A percentile compares a stretch with the other conserved stretches of the same genome.
These are phyloP conservation scores for Trichoderma koningii DNA, from an alignment of 2,329 filamentous ascomycete genomes.

Conservation along the genomic window DNA sequence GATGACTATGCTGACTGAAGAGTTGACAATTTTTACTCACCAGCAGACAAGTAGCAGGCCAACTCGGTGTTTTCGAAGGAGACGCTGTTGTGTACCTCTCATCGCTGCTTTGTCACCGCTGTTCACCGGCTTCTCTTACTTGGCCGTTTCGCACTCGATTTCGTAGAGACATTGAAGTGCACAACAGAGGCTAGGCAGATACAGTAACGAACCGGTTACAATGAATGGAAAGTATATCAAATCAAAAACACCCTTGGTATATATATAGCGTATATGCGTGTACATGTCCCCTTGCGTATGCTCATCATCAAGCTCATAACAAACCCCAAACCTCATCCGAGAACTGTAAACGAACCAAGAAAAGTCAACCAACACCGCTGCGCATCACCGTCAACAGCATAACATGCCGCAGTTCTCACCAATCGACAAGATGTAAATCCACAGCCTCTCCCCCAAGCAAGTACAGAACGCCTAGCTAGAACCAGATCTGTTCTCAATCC, in stretches of 20 bases:
- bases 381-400: background rate
- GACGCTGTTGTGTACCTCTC: too few species aligned
- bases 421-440: background rate
- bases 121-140: too few species aligned
- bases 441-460: background rate
- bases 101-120: too few species aligned
- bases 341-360: background rate
- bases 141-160: too few species aligned
- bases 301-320: too few species aligned
- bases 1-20: too few species aligned
- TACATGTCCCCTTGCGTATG: background rate
- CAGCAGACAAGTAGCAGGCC: too few species aligned
- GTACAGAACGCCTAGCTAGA: slow-evolving; percentile 29
- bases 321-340: background rate
- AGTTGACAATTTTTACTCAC: too few species aligned
- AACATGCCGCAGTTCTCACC: background rate
- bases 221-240: background rate
- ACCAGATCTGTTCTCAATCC: slow-evolving; percentile 43
- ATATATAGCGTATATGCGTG: slow-evolving; percentile 1
- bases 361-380: background rate
- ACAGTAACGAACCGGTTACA: background rate
- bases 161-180: background rate
- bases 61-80: too few species aligned
- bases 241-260: slow-evolving; percentile 13
- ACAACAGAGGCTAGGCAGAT: slow-evolving; percentile 13